Evolutionary conservation across 257 asterid species (phyloP).

Genomic region (Cinchona pubescens): DNA sequence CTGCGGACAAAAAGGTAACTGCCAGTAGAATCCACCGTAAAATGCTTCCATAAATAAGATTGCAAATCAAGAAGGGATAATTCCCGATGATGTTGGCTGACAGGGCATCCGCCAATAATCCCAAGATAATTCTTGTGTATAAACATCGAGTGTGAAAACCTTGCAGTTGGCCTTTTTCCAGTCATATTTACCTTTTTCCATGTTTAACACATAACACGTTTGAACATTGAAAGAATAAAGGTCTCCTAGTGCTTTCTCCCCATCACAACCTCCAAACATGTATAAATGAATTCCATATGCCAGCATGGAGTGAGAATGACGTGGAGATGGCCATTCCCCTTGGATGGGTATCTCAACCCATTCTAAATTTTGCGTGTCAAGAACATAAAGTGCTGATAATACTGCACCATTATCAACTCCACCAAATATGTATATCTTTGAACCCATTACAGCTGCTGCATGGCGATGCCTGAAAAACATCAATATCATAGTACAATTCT

Average conservation of each 20-base stretch:
- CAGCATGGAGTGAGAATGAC: slow-evolving; percentile 89
- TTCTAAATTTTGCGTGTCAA: slow-evolving; percentile 54
- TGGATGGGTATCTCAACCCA: slow-evolving; percentile 60
- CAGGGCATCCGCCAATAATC: slow-evolving; percentile 91
- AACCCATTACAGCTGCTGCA: slow-evolving; percentile 71
- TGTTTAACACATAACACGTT: slow-evolving; percentile 33
- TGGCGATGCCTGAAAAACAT: slow-evolving; percentile 88
- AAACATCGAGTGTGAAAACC: slow-evolving; percentile 92
- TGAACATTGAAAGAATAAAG: slow-evolving; percentile 58
- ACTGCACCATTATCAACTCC: slow-evolving; percentile 60
- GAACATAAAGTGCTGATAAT: slow-evolving; percentile 54
- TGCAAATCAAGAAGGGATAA: slow-evolving; percentile 62
- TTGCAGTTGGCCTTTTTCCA: slow-evolving; percentile 61
- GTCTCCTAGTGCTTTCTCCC: slow-evolving; percentile 77
- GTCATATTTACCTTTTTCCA: slow-evolving; percentile 58
- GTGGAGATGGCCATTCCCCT: slow-evolving; percentile 74
- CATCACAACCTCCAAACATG: slow-evolving; percentile 82
- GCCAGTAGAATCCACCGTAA: slow-evolving; percentile 45
- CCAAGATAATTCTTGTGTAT: slow-evolving; percentile 59
- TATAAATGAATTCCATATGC: slow-evolving; percentile 52
- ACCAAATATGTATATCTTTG: slow-evolving; percentile 74
- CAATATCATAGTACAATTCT: not conserved
- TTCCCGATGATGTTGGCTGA: slow-evolving; percentile 49
- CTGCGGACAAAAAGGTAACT: slow-evolving; percentile 82
- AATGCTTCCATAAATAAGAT: slow-evolving; percentile 58